phyloP scores from a whole-genome alignment of 768 basidiomycete genomes.

The Bullera alba region DNA sequence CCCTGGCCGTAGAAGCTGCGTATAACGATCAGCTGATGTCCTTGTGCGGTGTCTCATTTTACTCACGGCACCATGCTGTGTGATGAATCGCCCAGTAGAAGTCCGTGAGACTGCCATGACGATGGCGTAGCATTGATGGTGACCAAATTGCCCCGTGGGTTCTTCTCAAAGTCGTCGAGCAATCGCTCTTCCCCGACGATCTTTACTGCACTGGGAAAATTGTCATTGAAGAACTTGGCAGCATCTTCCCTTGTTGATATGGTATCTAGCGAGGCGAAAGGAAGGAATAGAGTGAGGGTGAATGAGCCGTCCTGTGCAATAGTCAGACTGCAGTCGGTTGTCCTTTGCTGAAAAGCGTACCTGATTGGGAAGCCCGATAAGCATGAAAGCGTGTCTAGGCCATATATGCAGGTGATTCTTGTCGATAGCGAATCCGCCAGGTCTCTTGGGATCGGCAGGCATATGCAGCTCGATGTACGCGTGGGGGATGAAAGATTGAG shows the following conservation, averaged over 20 bases:
- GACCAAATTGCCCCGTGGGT: conserved; percentile 82
- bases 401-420: conserved; percentile 97
- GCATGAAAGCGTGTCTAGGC: conserved; percentile 98
- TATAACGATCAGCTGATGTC: background rate
- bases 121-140: conserved; percentile 65
- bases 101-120: conserved; percentile 37
- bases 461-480: conserved; percentile 96
- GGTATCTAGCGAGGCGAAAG: conserved; percentile 60
- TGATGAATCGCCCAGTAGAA: conserved; percentile 88
- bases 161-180: conserved; percentile 67
- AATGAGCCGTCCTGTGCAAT: conserved; percentile 81
- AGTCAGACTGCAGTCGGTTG: conserved; percentile 7
- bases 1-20: conserved; percentile 61
- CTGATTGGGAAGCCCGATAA: conserved; percentile 96
- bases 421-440: conserved; percentile 76
- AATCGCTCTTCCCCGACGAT: conserved; percentile 76
- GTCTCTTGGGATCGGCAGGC: conserved; percentile 56
- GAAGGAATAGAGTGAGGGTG: conserved; percentile 93
- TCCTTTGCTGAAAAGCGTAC: conserved; percentile 51
- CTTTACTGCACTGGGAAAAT: conserved; percentile 83
- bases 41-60: background rate
- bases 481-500: conserved; percentile 89
- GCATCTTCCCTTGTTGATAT: conserved; percentile 55
- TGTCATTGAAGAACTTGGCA: conserved; percentile 65
- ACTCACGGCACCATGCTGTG: conserved; percentile 88